Percentiles rank a stretch among this genome's conserved stretches.
These are phyloP conservation scores for Xerocomus potaroensis DNA, from an alignment of 768 basidiomycete species.

Conservation along the genomic window DNA sequence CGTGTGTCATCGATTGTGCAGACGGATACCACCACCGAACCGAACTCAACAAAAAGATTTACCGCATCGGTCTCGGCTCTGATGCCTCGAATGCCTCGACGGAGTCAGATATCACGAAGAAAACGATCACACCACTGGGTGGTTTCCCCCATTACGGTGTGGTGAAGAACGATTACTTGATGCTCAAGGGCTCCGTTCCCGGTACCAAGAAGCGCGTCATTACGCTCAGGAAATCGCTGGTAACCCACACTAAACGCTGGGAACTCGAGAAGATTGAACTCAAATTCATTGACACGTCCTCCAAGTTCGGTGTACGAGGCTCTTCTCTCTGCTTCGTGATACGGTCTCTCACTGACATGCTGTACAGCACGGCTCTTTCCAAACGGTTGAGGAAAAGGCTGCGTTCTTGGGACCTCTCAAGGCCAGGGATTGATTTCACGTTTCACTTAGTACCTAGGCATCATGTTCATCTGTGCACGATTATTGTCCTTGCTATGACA, in stretches of 20 bases:
- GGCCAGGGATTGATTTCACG: conserved; percentile 59
- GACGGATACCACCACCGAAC: conserved; percentile 97
- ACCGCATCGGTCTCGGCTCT: conserved; percentile 80
- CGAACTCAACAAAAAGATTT: conserved; percentile 98
- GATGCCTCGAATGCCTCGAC: conserved; percentile 88
- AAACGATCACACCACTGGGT: conserved; percentile 94
- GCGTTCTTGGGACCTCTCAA: conserved; percentile 94
- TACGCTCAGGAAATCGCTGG: conserved; percentile 94
- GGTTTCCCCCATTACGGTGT: conserved; percentile 99
- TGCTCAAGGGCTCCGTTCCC: conserved; percentile 93
- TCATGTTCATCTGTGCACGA: conserved; percentile 33
- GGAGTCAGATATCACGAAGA: conserved; percentile 91
- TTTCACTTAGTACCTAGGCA: conserved; percentile 37
- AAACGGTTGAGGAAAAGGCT: conserved; percentile 94
- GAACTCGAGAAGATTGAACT: conserved; percentile 97
- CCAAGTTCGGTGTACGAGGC: conserved; percentile 86
- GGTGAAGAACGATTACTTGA: conserved; percentile 97
- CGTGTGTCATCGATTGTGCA: conserved; percentile 26
- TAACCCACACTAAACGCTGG: conserved; percentile 92
- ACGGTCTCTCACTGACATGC: conserved; percentile 5
- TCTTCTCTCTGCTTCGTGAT: not conserved
- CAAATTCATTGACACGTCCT: conserved; percentile 98
- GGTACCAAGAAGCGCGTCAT: conserved; percentile 98
- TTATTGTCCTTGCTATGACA: conserved; percentile 40
- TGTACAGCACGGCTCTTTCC: conserved; percentile 94